Base-by-base conservation (phyloP, 345 rosid species). In the Citrus sp. region DNA sequence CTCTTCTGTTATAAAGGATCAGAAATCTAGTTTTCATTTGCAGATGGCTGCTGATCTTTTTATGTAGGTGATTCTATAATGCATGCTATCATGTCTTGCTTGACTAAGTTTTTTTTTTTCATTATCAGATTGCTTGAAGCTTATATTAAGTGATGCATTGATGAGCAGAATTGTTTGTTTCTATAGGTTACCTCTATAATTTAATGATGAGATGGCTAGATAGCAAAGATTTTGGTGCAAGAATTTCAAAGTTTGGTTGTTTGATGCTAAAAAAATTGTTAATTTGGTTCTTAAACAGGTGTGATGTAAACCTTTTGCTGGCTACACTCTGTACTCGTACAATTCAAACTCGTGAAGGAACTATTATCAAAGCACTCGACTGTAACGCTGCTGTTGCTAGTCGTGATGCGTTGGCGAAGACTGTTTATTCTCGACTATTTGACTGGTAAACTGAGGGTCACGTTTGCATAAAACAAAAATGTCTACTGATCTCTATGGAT, bases 281-380 rank as follows among this genome's bases (percentile, higher is more conserved):
- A 28, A 77, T 66, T 49, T 68, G 34, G 61, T 38, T 69, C 27
- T 73, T 76, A 70, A 70, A 79, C 88, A 96, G 99, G 97, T 94
- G 97, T 82, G 95, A 96, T 86, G 89, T 82, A 77, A 84, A 86
- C 79, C 87, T 92, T 80, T 88, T 96, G 89, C 72, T 94, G 86
- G 88, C 94, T 71, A 87, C 92, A 7, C 88, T 96, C 68, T 91
- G 91, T 71, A 94, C 97, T 69, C 97, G 99, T 74, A 88, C 97
- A 68, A 96, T 96, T 87, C 93, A 92, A 82, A 96, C 99, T 60
- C 97, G 93, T 76, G 99, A 96, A 89, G 99, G 98, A 78, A 88
- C 75, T 82, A 96, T 96, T 76, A 70, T 96, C 70, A 96, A 96
- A 85, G 92, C 90, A 76, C 96, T 96, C 8, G 99, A 96, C 82